phyloP scores from a whole-genome alignment of 176 grass and related monocot genomes.

The Oryza coarctata region DNA sequence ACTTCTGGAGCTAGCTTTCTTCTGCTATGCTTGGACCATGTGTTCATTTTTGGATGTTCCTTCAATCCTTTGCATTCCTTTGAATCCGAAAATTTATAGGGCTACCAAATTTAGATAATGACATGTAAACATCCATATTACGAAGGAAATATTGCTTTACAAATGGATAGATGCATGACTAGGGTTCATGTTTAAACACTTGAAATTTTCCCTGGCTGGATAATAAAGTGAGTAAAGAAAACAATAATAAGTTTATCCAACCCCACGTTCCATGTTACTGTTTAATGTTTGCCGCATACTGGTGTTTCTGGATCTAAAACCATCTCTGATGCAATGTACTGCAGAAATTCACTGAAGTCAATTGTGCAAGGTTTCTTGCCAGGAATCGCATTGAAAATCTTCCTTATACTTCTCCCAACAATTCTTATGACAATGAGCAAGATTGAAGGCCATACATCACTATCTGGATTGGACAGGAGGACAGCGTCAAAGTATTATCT shows the following conservation, averaged over 20 bases:
- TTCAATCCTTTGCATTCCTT: neutral
- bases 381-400: conserved; percentile 82
- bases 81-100: neutral
- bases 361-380: conserved; percentile 95
- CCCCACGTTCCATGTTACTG: neutral
- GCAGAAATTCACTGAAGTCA: conserved; percentile 77
- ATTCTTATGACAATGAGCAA: conserved; percentile 95
- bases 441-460: conserved; percentile 75
- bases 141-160: neutral
- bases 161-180: neutral
- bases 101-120: neutral
- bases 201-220: conserved; percentile 1
- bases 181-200: neutral
- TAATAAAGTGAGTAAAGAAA: neutral
- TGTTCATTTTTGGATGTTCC: neutral
- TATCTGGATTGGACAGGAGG: conserved; percentile 80
- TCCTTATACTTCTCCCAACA: conserved; percentile 81
- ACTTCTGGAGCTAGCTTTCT: neutral
- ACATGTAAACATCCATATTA: neutral
- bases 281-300: neutral
- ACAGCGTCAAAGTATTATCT: conserved; percentile 82
- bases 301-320: conserved; percentile 8
- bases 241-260: neutral
- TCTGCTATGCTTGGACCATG: neutral
- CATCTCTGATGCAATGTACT: conserved; percentile 35